Conservation (phyloP, 257 asterid species). For the Ophiorrhiza pumila region DNA sequence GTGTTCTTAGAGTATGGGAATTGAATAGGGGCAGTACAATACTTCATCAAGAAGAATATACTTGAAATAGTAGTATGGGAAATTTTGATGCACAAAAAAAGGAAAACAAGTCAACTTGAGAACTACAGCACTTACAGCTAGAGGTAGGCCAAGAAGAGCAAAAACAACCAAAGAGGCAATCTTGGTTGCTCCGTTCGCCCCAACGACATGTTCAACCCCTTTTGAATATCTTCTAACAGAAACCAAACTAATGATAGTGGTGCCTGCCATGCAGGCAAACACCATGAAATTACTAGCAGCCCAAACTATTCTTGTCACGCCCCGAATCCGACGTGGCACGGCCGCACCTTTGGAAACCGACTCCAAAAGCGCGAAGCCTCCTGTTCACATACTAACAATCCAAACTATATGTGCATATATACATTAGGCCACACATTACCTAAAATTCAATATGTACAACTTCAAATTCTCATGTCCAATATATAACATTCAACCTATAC, state of each 20-base stretch:
- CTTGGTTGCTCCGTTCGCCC: constrained; percentile 66
- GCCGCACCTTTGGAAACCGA: too few relatives aligned
- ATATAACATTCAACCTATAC: too few relatives aligned
- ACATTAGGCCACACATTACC: too few relatives aligned
- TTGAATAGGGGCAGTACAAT: not conserved
- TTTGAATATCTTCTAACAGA: constrained; percentile 57
- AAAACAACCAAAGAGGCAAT: constrained; percentile 83
- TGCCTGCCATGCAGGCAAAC: constrained; percentile 84
- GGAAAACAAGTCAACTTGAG: not conserved
- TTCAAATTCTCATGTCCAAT: too few relatives aligned
- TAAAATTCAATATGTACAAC: too few relatives aligned
- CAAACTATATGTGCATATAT: too few relatives aligned
- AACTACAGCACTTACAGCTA: constrained; percentile 63
- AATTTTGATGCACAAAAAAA: not conserved
- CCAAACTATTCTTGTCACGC: constrained; percentile 88
- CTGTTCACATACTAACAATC: too few relatives aligned
- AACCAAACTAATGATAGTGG: constrained; percentile 73
- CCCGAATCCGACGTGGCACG: too few relatives aligned
- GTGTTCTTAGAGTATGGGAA: not conserved
- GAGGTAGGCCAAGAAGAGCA: constrained; percentile 93
- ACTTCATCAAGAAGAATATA: not conserved
- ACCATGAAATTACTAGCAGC: constrained; percentile 81
- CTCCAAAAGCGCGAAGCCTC: too few relatives aligned
- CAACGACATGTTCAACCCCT: constrained; percentile 71
- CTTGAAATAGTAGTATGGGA: not conserved